phyloP scores from a whole-genome alignment of 352 stramenopile genomes.

The Phytophthora cactorum region DNA sequence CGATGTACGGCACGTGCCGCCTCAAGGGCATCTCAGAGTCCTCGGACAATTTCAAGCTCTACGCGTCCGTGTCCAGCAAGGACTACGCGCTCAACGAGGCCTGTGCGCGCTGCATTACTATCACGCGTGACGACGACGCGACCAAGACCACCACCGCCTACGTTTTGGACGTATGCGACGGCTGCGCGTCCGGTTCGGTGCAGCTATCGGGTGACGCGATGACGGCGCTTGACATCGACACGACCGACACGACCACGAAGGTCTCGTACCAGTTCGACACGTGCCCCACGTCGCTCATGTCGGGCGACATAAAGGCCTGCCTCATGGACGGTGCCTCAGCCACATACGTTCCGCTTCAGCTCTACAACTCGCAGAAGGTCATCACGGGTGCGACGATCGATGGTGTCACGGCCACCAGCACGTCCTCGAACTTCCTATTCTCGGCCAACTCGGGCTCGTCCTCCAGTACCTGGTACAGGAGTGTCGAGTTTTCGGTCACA shows the following conservation, averaged over 20 bases:
- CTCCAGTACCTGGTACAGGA: slow-evolving; percentile 63
- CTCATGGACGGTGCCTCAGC: slow-evolving; percentile 83
- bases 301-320: slow-evolving; percentile 80
- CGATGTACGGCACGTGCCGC: slow-evolving; percentile 71
- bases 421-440: slow-evolving; percentile 66
- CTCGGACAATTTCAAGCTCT: slow-evolving; percentile 78
- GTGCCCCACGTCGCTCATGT: slow-evolving; percentile 62
- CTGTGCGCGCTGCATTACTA: slow-evolving; percentile 79
- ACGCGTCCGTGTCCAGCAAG: slow-evolving; percentile 72
- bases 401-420: slow-evolving; percentile 51
- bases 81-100: slow-evolving; percentile 60
- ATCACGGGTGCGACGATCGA: slow-evolving; percentile 70
- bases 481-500: slow-evolving; percentile 63
- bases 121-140: slow-evolving; percentile 57
- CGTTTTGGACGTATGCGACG: slow-evolving; percentile 73
- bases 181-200: slow-evolving; percentile 52
- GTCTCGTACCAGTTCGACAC: slow-evolving; percentile 68
- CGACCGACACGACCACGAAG: slow-evolving; percentile 46
- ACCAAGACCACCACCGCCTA: slow-evolving; percentile 63
- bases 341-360: slow-evolving; percentile 84
- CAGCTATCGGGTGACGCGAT: slow-evolving; percentile 63
- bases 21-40: slow-evolving; percentile 61
- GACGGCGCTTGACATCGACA: slow-evolving; percentile 48
- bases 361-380: slow-evolving; percentile 82
- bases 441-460: slow-evolving; percentile 57